These are phyloP conservation scores for Sugiyamaella chiloensis DNA, from an alignment of 805 yeast species.

Conservation along the genomic window DNA sequence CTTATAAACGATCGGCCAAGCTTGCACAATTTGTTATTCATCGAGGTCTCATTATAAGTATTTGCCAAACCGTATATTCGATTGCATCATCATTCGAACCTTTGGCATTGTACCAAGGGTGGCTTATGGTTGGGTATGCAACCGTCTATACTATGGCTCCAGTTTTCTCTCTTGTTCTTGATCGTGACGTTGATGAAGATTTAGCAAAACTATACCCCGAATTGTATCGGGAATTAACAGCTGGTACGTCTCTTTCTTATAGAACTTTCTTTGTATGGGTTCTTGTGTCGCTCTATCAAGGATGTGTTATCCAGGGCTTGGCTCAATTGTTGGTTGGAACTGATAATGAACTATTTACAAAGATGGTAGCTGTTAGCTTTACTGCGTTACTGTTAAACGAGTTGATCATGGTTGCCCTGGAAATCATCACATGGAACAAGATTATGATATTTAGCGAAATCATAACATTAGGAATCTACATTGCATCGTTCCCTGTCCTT, in stretches of 20 bases:
- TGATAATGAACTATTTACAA: constrained; percentile 48
- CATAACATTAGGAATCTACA: constrained; percentile 61
- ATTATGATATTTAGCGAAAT: constrained; percentile 71
- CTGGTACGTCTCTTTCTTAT: constrained; percentile 82
- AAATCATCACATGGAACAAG: constrained; percentile 87
- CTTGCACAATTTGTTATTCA: constrained; percentile 94
- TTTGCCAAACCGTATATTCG: constrained; percentile 92
- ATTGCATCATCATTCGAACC: constrained; percentile 88
- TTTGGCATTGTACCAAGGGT: constrained; percentile 89
- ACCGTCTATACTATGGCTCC: constrained; percentile 98
- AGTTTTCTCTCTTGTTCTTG: constrained; percentile 87
- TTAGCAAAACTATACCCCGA: constrained; percentile 92
- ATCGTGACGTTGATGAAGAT: constrained; percentile 85
- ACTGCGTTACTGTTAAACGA: constrained; percentile 80
- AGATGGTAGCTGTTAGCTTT: constrained; percentile 84
- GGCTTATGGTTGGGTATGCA: constrained; percentile 98
- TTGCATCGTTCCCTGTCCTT: constrained; percentile 78
- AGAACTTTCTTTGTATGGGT: constrained; percentile 91
- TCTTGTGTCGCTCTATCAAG: constrained; percentile 85
- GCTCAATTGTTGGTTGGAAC: constrained; percentile 76
- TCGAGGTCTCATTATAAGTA: constrained; percentile 89
- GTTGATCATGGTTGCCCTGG: constrained; percentile 88
- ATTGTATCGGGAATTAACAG: constrained; percentile 84
- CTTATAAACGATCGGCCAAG: constrained; percentile 93
- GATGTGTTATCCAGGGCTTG: constrained; percentile 75